phyloP scores from a whole-genome alignment of 306 rosid species.

The Begonia loranthoides region DNA sequence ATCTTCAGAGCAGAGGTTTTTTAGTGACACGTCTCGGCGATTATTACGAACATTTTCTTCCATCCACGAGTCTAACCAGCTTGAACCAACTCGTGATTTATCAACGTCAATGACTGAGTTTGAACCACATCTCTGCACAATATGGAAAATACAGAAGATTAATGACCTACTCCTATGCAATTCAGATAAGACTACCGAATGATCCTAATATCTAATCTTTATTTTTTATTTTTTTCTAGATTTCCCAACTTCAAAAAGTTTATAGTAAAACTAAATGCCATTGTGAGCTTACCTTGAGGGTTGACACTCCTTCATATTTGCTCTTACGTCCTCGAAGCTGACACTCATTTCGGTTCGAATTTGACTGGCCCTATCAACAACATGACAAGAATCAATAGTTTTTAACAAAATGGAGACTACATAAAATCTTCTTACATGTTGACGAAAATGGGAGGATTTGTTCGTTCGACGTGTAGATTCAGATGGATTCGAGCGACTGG shows the following conservation, averaged over 20 bases:
- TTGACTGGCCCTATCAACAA: slow-evolving; percentile 37
- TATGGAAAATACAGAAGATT: not conserved
- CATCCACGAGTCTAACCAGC: slow-evolving; percentile 85
- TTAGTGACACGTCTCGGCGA: slow-evolving; percentile 21
- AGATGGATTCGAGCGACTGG: slow-evolving; percentile 37
- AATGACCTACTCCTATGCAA: too few species aligned
- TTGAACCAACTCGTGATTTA: slow-evolving; percentile 28
- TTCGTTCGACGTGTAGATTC: slow-evolving; percentile 33
- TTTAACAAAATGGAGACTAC: not conserved
- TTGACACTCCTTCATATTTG: slow-evolving; percentile 52
- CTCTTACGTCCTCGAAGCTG: slow-evolving; percentile 30
- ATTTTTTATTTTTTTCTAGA: too few species aligned
- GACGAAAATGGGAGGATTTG: slow-evolving; percentile 34
- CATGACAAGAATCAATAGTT: not conserved
- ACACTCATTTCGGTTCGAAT: slow-evolving; percentile 22
- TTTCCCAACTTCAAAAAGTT: too few species aligned
- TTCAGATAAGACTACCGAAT: too few species aligned
- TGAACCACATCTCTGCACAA: slow-evolving; percentile 65
- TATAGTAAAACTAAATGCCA: too few species aligned
- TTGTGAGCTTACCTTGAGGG: slow-evolving; percentile 42
- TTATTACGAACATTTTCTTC: slow-evolving; percentile 52
- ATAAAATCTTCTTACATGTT: slow-evolving; percentile 33
- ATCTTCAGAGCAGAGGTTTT: slow-evolving; percentile 26
- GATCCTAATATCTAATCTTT: too few species aligned
- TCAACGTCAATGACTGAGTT: slow-evolving; percentile 40